A percentile compares a stretch with the other conserved stretches of the same genome.
Evolutionary conservation across 441 rosid genomes (phyloP).

Genomic region (Daphne laureola): DNA sequence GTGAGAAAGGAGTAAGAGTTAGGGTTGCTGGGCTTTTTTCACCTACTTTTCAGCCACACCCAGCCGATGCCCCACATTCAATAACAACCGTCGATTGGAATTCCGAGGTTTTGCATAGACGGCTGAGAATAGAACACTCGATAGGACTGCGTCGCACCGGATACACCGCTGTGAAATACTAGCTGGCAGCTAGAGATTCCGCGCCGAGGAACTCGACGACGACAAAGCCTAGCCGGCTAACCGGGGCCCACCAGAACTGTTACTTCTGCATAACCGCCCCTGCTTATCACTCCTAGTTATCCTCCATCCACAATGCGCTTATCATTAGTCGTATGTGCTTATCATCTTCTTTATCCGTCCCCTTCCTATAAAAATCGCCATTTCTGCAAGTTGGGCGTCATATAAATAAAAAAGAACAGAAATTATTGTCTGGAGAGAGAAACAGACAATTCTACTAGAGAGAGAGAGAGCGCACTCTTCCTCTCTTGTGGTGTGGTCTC

Average conservation of each 20-base stretch:
- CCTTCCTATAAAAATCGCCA: constrained; percentile 48
- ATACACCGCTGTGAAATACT: constrained; percentile 22
- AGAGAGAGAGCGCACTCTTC: constrained; percentile 26
- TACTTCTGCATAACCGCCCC: accelerated
- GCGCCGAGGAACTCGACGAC: constrained; percentile 63
- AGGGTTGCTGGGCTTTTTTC: constrained; percentile 16
- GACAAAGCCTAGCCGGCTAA: constrained; percentile 66
- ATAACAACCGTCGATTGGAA: constrained; percentile 22
- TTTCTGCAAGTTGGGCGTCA: constrained; percentile 41
- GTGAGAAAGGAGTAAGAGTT: constrained; percentile 3
- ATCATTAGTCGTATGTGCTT: accelerated
- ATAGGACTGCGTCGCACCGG: background rate
- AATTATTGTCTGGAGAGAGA: constrained; percentile 11
- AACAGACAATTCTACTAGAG: constrained; percentile 9
- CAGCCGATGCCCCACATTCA: constrained; percentile 4
- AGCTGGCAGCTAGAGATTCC: constrained; percentile 67
- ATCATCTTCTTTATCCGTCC: constrained; percentile 50
- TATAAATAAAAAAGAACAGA: constrained; percentile 9
- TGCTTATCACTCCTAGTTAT: background rate
- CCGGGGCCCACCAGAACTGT: constrained; percentile 19
- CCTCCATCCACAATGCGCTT: accelerated
- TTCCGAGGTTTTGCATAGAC: constrained; percentile 5
- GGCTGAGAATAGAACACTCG: background rate
- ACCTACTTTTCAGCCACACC: background rate
- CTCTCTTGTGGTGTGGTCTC: constrained; percentile 24